These are phyloP conservation scores for Diplodia scrobiculata DNA, from an alignment of 2,329 filamentous ascomycete genomes.

Conservation along the genomic window DNA sequence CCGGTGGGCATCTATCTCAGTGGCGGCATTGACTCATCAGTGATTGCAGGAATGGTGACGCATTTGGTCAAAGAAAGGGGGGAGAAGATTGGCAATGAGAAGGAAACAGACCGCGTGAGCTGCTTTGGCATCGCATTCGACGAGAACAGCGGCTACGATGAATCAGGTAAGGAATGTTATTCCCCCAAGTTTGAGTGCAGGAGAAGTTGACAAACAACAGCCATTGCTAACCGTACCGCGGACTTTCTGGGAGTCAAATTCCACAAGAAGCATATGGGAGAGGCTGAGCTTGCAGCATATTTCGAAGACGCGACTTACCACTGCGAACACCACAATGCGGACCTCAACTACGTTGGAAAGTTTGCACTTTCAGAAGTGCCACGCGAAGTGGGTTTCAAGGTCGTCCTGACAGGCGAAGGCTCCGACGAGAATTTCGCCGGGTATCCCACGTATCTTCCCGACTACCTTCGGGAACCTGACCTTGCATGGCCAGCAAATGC, in stretches of 20 bases:
- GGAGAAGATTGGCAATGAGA: slow-evolving; percentile 51
- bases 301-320: slow-evolving; percentile 53
- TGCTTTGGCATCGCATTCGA: slow-evolving; percentile 60
- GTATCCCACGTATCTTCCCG: slow-evolving; percentile 52
- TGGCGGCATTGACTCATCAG: slow-evolving; percentile 62
- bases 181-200: background rate
- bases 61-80: slow-evolving; percentile 54
- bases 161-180: slow-evolving; percentile 41
- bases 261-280: slow-evolving; percentile 49
- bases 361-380: slow-evolving; percentile 54
- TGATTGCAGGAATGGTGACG: slow-evolving; percentile 59
- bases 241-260: slow-evolving; percentile 53
- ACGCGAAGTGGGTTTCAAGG: slow-evolving; percentile 54
- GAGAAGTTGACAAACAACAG: slow-evolving; percentile 29
- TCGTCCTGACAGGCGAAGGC: slow-evolving; percentile 58
- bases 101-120: slow-evolving; percentile 43
- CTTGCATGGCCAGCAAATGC: slow-evolving; percentile 30
- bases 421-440: slow-evolving; percentile 60
- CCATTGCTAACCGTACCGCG: slow-evolving; percentile 53
- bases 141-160: slow-evolving; percentile 53
- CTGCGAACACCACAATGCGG: slow-evolving; percentile 51
- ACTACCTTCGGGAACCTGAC: slow-evolving; percentile 56
- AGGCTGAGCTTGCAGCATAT: slow-evolving; percentile 47
- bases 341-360: slow-evolving; percentile 58
- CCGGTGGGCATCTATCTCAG: slow-evolving; percentile 60